Evolutionary conservation across 2,329 filamentous ascomycete genomes (phyloP).

Genomic region (Talaromyces marneffei): DNA sequence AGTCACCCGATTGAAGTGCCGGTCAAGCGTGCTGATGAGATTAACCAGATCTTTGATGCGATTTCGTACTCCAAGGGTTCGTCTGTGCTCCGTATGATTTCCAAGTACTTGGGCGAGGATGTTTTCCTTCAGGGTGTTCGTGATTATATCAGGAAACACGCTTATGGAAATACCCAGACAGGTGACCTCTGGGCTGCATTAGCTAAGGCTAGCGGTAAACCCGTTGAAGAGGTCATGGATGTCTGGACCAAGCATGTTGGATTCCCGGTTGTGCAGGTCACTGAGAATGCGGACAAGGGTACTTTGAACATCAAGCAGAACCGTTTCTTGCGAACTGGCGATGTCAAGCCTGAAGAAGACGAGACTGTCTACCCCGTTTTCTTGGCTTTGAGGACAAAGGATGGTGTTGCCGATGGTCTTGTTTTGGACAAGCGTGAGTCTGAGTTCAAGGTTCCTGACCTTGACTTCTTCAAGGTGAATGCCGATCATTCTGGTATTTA

Average conservation of each 20-base stretch:
- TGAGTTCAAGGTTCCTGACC: slow-evolving; percentile 68
- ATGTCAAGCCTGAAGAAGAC: slow-evolving; percentile 91
- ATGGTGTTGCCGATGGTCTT: slow-evolving; percentile 72
- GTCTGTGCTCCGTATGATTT: slow-evolving; percentile 94
- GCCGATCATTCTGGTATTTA: slow-evolving; percentile 91
- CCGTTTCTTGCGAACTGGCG: slow-evolving; percentile 84
- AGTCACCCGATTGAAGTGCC: slow-evolving; percentile 96
- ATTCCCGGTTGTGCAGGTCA: slow-evolving; percentile 83
- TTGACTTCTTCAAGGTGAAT: slow-evolving; percentile 95
- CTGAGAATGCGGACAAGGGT: slow-evolving; percentile 63
- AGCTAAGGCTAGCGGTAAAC: slow-evolving; percentile 82
- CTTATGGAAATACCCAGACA: slow-evolving; percentile 92
- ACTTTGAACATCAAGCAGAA: slow-evolving; percentile 89
- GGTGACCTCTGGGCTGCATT: slow-evolving; percentile 85
- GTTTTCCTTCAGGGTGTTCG: slow-evolving; percentile 87
- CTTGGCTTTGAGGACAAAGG: slow-evolving; percentile 74
- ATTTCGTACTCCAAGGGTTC: slow-evolving; percentile 98
- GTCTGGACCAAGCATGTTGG: slow-evolving; percentile 97
- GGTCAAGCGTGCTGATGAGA: slow-evolving; percentile 89
- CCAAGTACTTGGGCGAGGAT: slow-evolving; percentile 88
- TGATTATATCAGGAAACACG: slow-evolving; percentile 88
- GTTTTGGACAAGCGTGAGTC: slow-evolving; percentile 68
- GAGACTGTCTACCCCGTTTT: slow-evolving; percentile 83
- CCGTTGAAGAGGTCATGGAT: slow-evolving; percentile 83
- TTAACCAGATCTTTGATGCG: slow-evolving; percentile 97